Evolutionary conservation across 1,139 yeast genomes (phyloP).

Genomic region (Meyerozyma carpophila): DNA sequence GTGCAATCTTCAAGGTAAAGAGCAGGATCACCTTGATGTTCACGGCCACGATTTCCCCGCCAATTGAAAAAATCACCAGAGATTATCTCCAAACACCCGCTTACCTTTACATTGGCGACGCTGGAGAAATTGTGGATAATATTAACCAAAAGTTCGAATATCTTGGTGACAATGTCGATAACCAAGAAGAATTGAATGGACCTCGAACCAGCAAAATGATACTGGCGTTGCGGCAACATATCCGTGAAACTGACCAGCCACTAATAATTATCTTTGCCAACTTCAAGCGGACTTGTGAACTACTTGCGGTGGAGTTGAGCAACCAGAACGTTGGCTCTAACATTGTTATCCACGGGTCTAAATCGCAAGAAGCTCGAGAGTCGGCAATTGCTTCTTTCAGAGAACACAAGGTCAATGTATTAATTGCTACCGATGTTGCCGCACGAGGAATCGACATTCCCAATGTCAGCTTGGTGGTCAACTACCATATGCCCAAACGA

Average conservation of each 20-base stretch:
- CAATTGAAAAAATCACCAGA: conserved; percentile 61
- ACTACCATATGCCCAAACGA: conserved; percentile 74
- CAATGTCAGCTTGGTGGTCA: conserved; percentile 76
- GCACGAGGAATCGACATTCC: conserved; percentile 99
- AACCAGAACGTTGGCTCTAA: conserved; percentile 30
- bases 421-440: conserved; percentile 94
- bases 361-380: conserved; percentile 84
- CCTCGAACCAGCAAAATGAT: conserved; percentile 21
- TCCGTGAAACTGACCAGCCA: background rate
- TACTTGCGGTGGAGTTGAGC: conserved; percentile 45
- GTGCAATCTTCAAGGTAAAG: conserved; percentile 22
- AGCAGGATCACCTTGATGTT: conserved; percentile 69
- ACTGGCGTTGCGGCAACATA: conserved; percentile 18
- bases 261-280: conserved; percentile 74
- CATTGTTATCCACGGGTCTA: conserved; percentile 79
- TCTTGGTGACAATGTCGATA: conserved; percentile 11
- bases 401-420: conserved; percentile 50
- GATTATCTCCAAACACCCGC: conserved; percentile 61
- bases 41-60: conserved; percentile 85
- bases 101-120: conserved; percentile 59
- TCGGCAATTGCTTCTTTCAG: conserved; percentile 63
- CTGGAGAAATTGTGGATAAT: conserved; percentile 58
- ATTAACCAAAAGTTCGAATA: conserved; percentile 68
- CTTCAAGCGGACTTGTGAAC: conserved; percentile 67
- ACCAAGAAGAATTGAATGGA: conserved; percentile 18